Conservation (phyloP, 495 filamentous ascomycete species). For the Penicillium parvum region DNA sequence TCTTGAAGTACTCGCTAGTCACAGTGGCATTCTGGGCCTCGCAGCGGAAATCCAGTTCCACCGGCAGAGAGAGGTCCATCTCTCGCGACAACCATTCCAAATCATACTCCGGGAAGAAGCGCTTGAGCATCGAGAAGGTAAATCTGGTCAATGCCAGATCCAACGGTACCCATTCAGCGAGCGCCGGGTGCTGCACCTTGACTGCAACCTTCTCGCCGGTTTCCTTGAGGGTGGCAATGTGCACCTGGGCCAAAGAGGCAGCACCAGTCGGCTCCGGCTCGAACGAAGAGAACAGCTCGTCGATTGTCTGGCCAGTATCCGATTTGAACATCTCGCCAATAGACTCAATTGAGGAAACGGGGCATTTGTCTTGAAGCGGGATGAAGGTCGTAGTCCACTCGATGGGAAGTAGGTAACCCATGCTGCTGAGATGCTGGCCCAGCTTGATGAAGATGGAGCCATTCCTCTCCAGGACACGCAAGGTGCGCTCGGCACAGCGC, state of each 20-base stretch:
- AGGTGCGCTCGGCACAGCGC: constrained; percentile 83
- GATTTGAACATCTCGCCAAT: constrained; percentile 79
- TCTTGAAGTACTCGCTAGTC: constrained; percentile 71
- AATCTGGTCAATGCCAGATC: constrained; percentile 84
- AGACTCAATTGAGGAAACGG: constrained; percentile 84
- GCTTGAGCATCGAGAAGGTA: constrained; percentile 83
- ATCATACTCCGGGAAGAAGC: constrained; percentile 96
- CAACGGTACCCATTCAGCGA: constrained; percentile 88
- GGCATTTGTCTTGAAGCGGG: constrained; percentile 93
- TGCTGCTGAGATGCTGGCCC: constrained; percentile 91
- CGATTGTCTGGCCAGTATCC: constrained; percentile 77
- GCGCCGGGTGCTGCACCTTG: constrained; percentile 89
- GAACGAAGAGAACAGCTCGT: constrained; percentile 81
- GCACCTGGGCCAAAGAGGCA: constrained; percentile 92
- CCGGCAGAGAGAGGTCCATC: constrained; percentile 84
- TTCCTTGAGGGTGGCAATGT: constrained; percentile 79
- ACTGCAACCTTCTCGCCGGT: constrained; percentile 91
- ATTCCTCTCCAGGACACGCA: constrained; percentile 85
- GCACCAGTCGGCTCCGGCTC: constrained; percentile 77
- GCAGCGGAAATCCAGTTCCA: constrained; percentile 83
- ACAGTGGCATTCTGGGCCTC: constrained; percentile 84
- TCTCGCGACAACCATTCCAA: constrained; percentile 92
- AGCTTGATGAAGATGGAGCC: constrained; percentile 98
- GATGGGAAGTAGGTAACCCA: constrained; percentile 89
- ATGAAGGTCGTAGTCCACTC: constrained; percentile 98